Evolutionary conservation across 768 basidiomycete genomes (phyloP).

Genomic region (Boletus subparvulus): DNA sequence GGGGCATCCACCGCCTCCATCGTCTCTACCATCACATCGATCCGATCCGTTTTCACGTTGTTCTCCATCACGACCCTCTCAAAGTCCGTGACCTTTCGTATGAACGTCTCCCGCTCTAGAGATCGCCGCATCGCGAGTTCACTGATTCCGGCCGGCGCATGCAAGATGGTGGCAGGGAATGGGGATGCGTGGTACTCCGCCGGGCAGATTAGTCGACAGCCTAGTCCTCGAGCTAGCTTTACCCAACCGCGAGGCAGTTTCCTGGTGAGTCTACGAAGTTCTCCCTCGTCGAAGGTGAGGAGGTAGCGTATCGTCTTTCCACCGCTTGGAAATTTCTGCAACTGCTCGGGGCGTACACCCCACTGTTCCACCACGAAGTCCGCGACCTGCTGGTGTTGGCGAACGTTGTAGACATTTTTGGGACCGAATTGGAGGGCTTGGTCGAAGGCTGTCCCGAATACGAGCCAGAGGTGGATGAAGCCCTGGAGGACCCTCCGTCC

Average conservation of each 20-base stretch:
- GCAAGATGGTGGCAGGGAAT: neutral
- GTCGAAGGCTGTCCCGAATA: neutral
- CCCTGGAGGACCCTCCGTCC: neutral
- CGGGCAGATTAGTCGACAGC: neutral
- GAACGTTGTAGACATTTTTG: neutral
- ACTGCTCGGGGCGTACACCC: neutral
- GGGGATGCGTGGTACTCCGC: rapidly evolving
- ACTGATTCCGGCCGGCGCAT: neutral
- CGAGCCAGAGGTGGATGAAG: neutral
- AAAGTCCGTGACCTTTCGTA: no score
- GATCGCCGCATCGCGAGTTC: no score
- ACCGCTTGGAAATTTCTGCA: neutral
- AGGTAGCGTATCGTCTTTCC: neutral
- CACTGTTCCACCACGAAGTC: neutral
- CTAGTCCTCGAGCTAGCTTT: neutral
- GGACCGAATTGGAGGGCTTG: neutral
- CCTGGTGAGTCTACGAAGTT: neutral
- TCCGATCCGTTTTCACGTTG: no score
- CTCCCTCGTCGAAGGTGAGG: neutral
- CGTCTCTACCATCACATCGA: no score
- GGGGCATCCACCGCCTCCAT: no score
- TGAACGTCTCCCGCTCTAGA: no score
- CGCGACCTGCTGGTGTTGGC: rapidly evolving
- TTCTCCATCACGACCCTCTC: no score
- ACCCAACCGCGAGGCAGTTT: neutral